phyloP scores from a whole-genome alignment of 2,329 filamentous ascomycete species.

The Monosporascus sp. region DNA sequence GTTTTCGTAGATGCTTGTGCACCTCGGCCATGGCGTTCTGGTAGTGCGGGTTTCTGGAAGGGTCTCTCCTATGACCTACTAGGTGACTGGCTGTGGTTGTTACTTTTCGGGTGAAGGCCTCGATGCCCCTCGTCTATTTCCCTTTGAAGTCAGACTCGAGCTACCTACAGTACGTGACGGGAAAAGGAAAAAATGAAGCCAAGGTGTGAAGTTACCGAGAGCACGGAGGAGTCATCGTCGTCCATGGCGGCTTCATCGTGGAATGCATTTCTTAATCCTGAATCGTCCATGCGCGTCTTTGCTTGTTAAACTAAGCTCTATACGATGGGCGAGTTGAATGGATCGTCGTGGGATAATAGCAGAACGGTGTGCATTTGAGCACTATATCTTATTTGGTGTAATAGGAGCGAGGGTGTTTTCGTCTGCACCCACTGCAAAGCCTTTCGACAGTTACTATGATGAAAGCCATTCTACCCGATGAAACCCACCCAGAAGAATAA shows the following conservation, averaged over 20 bases:
- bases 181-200: neutral
- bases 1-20: constrained; percentile 80
- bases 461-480: no score
- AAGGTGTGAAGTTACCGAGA: constrained; percentile 19
- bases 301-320: constrained; percentile 2
- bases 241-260: constrained; percentile 29
- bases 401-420: no score
- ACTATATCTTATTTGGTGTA: no score
- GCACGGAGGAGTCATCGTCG: constrained; percentile 22
- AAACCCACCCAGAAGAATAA: no score
- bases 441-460: no score
- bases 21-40: constrained; percentile 83
- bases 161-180: constrained; percentile 1
- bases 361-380: no score
- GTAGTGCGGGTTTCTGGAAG: constrained; percentile 60
- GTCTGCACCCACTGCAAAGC: no score
- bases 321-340: constrained; percentile 10
- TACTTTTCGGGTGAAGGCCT: constrained; percentile 91
- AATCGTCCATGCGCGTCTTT: constrained; percentile 29
- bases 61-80: constrained; percentile 62
- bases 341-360: neutral
- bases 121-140: constrained; percentile 72
- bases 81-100: constrained; percentile 89
- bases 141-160: constrained; percentile 8
- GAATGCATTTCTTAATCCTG: constrained; percentile 26